Evolutionary conservation across 108 stramenopile genomes (phyloP).

Genomic region (Schizochytrium sp.): DNA sequence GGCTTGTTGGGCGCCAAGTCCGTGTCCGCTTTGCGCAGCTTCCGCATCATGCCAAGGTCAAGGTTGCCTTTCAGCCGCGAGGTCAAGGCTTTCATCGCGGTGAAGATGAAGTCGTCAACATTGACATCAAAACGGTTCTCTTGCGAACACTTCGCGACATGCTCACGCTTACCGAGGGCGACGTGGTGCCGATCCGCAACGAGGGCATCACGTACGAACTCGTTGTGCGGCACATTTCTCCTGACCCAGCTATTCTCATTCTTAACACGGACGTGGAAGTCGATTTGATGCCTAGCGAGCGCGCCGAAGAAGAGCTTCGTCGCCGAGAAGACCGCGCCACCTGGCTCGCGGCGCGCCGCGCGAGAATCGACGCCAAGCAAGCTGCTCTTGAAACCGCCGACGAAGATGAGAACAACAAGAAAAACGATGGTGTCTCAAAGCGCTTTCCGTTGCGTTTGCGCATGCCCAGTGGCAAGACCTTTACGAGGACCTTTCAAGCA

Average conservation of each 20-base stretch:
- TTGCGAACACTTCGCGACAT: background rate
- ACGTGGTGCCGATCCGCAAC: background rate
- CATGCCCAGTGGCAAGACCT: background rate
- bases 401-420: background rate
- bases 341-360: background rate
- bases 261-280: background rate
- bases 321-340: background rate
- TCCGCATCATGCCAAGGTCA: background rate
- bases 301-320: background rate
- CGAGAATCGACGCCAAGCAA: background rate
- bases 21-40: background rate
- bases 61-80: background rate
- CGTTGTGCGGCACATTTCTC: background rate
- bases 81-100: background rate
- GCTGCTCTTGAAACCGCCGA: background rate
- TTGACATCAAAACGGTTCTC: background rate
- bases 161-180: background rate
- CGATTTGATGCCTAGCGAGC: background rate
- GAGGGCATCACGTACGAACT: background rate
- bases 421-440: background rate
- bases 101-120: background rate
- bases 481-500: background rate
- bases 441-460: background rate
- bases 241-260: background rate
- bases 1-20: background rate